Evolutionary conservation across 306 rosid genomes (phyloP).

Genomic region (Spatholobus suberectus): DNA sequence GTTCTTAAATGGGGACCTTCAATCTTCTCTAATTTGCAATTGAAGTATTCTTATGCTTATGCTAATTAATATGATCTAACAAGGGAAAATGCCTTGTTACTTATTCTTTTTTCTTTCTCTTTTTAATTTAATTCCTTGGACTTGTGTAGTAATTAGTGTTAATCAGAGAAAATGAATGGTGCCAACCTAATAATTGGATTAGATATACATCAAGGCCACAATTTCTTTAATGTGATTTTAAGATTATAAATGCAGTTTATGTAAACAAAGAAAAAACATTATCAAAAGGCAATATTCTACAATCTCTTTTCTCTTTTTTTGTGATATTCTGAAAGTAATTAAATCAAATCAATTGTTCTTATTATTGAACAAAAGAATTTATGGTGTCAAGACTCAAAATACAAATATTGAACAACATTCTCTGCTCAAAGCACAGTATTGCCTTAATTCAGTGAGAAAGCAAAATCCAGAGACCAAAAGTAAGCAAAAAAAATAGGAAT

Average conservation of each 20-base stretch:
- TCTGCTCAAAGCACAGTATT: too few species aligned
- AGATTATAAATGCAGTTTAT: neutral
- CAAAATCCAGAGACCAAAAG: too few species aligned
- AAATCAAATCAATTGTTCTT: too few species aligned
- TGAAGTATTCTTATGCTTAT: neutral
- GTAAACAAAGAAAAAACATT: neutral
- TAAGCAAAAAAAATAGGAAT: too few species aligned
- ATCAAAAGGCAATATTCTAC: neutral
- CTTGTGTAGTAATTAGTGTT: neutral
- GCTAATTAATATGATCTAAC: neutral
- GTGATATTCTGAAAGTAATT: too few species aligned
- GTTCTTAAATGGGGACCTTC: neutral
- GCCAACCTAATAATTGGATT: neutral
- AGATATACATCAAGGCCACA: neutral
- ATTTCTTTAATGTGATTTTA: neutral
- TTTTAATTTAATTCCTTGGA: neutral
- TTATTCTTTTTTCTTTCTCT: constrained; percentile 16
- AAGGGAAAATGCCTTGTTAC: neutral
- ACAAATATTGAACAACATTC: too few species aligned
- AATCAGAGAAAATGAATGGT: too few species aligned
- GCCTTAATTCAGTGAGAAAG: too few species aligned
- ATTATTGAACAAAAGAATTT: too few species aligned
- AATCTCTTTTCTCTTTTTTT: neutral
- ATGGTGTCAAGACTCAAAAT: too few species aligned
- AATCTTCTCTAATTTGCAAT: too few species aligned